Conservation (phyloP, 78 protist species). For the Dictyostelium discoideum region dicty_2.7 NC_007089.4:5292001-5292500, state of each 20-base stretch:
- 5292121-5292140: not conserved
- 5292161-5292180: conserved; percentile 17
- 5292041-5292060: conserved; percentile 17
- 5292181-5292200: conserved; percentile 61
- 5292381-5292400: conserved; percentile 7
- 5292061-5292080: not conserved
- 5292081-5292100: conserved; percentile 22
- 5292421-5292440: not conserved
- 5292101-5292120: conserved; percentile 18
- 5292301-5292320: conserved; percentile 18
- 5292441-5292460: not conserved
- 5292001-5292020: conserved; percentile 52
- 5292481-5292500: not conserved
- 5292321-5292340: not conserved
- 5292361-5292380: not conserved
- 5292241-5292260: not conserved
- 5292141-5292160: not conserved
- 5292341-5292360: not conserved
- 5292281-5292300: not conserved
- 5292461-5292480: conserved; percentile 26
- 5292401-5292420: not conserved
- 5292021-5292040: conserved; percentile 60
- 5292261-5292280: not conserved
- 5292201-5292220: conserved; percentile 81
- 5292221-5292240: conserved; percentile 11